Conservation (phyloP, 2,329 filamentous ascomycete species). For the Colletotrichum euphorbiae region DNA sequence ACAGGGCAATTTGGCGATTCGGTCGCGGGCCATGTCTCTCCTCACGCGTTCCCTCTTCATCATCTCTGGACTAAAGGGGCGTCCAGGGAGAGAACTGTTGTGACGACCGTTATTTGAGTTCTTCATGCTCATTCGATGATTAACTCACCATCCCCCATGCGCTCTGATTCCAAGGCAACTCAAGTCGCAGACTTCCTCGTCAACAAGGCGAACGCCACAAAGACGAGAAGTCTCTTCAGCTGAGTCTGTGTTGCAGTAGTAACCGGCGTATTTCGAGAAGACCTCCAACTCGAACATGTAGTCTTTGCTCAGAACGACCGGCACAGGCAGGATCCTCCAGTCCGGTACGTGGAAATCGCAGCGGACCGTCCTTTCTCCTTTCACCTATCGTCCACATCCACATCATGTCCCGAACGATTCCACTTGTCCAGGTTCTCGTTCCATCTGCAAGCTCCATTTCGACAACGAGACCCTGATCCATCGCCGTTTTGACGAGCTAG, state of each 20-base stretch:
- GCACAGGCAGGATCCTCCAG: not conserved
- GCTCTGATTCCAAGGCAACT: not conserved
- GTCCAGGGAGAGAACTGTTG: not conserved
- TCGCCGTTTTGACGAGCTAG: conserved; percentile 23
- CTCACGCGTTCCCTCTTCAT: not conserved
- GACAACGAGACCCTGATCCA: conserved; percentile 34
- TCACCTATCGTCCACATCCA: not conserved
- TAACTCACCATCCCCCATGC: not conserved
- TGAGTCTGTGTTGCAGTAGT: not conserved
- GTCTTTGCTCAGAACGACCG: not conserved
- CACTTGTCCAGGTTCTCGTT: not conserved
- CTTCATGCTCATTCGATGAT: not conserved
- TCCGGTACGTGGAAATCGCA: conserved; percentile 10
- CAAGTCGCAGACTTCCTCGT: not conserved
- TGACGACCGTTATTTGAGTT: not conserved
- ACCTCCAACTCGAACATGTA: conserved; percentile 1
- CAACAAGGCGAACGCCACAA: conserved; percentile 2
- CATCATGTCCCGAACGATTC: not conserved
- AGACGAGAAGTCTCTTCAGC: not conserved
- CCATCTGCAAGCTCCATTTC: conserved; percentile 2
- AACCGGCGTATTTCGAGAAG: not conserved
- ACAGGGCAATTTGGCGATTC: not conserved
- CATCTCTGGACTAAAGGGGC: not conserved
- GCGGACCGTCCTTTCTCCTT: not conserved
- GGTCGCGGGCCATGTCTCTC: not conserved